phyloP scores from a whole-genome alignment of 2,329 filamentous ascomycete genomes.

The Penicillium crustosum region DNA sequence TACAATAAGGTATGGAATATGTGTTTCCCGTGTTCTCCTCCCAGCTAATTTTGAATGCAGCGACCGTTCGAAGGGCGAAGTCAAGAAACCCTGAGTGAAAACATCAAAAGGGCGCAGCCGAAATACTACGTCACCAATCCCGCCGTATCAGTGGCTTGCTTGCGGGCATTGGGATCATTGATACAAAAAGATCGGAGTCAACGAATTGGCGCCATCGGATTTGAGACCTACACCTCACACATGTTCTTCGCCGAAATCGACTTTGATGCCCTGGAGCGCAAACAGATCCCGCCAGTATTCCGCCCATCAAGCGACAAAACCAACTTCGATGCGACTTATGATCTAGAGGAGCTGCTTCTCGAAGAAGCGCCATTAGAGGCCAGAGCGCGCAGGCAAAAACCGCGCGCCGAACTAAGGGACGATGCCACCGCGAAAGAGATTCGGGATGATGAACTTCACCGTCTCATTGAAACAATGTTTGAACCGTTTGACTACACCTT shows the following conservation, averaged over 20 bases:
- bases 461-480: slow-evolving; percentile 91
- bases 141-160: slow-evolving; percentile 80
- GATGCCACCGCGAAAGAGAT: slow-evolving; percentile 96
- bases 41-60: slow-evolving; percentile 50
- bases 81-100: slow-evolving; percentile 74
- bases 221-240: slow-evolving; percentile 80
- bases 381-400: slow-evolving; percentile 87
- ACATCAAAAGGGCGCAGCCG: slow-evolving; percentile 77
- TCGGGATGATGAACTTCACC: slow-evolving; percentile 87
- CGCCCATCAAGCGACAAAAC: slow-evolving; percentile 95
- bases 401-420: slow-evolving; percentile 83
- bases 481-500: slow-evolving; percentile 93
- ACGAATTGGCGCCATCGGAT: slow-evolving; percentile 78
- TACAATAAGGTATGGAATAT: slow-evolving; percentile 76
- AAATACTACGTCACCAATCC: slow-evolving; percentile 92
- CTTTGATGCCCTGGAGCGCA: slow-evolving; percentile 79
- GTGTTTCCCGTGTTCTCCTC: background rate
- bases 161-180: slow-evolving; percentile 83
- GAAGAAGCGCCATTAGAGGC: slow-evolving; percentile 96
- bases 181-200: slow-evolving; percentile 76
- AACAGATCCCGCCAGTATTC: slow-evolving; percentile 88
- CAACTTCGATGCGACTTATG: slow-evolving; percentile 98
- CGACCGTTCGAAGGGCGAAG: slow-evolving; percentile 90
- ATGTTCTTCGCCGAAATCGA: slow-evolving; percentile 87
- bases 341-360: slow-evolving; percentile 86